Evolutionary conservation across 768 basidiomycete species (phyloP).

Genomic region (Mycena galopus): DNA sequence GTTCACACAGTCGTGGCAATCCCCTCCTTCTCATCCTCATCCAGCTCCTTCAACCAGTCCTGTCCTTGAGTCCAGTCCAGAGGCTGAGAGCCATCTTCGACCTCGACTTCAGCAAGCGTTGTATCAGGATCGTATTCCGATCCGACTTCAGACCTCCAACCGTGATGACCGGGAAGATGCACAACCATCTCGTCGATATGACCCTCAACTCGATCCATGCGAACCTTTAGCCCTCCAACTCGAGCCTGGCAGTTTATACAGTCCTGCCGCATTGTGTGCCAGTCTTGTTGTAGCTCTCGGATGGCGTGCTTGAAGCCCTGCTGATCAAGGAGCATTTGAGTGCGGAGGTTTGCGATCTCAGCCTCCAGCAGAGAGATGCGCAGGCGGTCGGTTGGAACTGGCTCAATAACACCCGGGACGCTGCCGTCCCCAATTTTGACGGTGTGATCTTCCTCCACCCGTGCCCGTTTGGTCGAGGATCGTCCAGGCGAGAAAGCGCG

Average conservation of each 20-base stretch:
- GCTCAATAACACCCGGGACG: too few relatives aligned
- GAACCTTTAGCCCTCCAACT: neutral
- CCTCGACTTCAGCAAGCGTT: neutral
- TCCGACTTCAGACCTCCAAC: neutral
- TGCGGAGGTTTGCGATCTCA: neutral
- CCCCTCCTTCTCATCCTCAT: neutral
- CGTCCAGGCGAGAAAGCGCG: neutral
- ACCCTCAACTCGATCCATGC: neutral
- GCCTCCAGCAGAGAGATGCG: slow-evolving; percentile 4
- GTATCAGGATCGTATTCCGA: neutral
- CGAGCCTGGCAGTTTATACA: neutral
- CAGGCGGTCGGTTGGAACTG: neutral
- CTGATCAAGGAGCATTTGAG: neutral
- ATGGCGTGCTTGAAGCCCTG: neutral
- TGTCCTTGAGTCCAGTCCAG: neutral
- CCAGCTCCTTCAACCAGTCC: neutral
- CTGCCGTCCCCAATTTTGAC: too few relatives aligned
- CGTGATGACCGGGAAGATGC: neutral
- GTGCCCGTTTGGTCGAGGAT: neutral
- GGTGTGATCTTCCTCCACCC: neutral
- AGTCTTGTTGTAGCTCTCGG: neutral
- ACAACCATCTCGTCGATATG: neutral
- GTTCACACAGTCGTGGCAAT: neutral
- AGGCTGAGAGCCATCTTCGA: slow-evolving; percentile 1
- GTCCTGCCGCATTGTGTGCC: neutral